Evolutionary conservation across 1,139 yeast genomes (phyloP).

Genomic region (Debaryomycetaceae sp.): DNA sequence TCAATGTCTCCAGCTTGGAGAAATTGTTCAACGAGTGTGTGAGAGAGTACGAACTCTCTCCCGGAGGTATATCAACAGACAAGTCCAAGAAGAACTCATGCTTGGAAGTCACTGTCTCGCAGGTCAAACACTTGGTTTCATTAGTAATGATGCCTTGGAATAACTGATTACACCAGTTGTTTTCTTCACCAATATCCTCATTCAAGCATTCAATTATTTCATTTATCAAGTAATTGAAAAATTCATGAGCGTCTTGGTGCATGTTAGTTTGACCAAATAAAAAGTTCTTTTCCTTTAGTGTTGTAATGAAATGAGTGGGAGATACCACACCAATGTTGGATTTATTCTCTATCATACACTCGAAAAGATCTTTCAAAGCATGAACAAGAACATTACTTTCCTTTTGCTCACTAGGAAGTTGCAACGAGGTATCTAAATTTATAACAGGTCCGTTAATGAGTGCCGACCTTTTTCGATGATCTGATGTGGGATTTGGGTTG

Average conservation of each 20-base stretch:
- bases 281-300: conserved; percentile 76
- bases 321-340: conserved; percentile 80
- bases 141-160: conserved; percentile 86
- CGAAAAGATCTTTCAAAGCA: conserved; percentile 81
- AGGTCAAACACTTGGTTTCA: conserved; percentile 85
- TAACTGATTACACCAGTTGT: conserved; percentile 62
- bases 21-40: conserved; percentile 76
- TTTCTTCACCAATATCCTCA: conserved; percentile 25
- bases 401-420: conserved; percentile 37
- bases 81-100: conserved; percentile 87
- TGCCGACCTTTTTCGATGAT: conserved; percentile 78
- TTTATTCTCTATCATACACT: conserved; percentile 71
- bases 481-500: conserved; percentile 57
- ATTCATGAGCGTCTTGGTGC: conserved; percentile 99
- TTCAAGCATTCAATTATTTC: conserved; percentile 73
- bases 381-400: conserved; percentile 60
- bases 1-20: conserved; percentile 79
- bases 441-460: conserved; percentile 79
- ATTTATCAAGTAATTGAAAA: conserved; percentile 80
- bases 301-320: conserved; percentile 69
- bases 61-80: conserved; percentile 77
- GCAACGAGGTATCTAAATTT: conserved; percentile 68
- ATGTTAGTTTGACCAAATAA: conserved; percentile 78
- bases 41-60: conserved; percentile 59
- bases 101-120: conserved; percentile 81